Base-by-base conservation (phyloP, 75 land plant species). In the Chamaecyparis obtusa region DNA sequence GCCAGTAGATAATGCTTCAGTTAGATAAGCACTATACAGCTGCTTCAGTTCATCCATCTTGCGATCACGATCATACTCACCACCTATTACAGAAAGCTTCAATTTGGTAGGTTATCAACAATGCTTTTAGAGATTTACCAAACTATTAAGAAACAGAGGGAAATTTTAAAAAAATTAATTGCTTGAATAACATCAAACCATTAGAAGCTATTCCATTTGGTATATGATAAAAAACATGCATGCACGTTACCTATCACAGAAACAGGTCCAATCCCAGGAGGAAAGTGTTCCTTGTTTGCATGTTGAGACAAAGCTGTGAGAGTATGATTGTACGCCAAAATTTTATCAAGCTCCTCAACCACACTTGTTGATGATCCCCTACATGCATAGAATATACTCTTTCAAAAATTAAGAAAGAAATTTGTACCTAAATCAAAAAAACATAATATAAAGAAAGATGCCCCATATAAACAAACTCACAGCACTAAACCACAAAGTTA, bases 41-140 rank as follows among this genome's bases (percentile, higher is more conserved):
- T 92, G 93, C 89, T 94, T 98, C 87, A 98, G 87, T 24, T 98
- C 98, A 86, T 93, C 94, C 85, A 94, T 93, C 86, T 94, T 96
- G 85, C 94, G 91, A 78, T 97, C 98, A 91, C 89, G 39, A 86
- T 95, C 98, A 94, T 87, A 98, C 72, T 90, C 93, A 24, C 99
- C 99, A 90, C 99, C 99, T 97, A 88, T 74, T 21, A 37, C 54
- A 85, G n/a, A 41, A 81, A 10, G 83, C 14, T 39, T 6, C 24
- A 43, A 79, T 24, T 17, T 79, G 27, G 82, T 41, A 79, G 46
- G 27, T 80, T 44, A 43, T 27, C n/a, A 21, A 21, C 19, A 6
- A 44, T 44, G 4, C 21, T 80, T 24, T 24, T 49, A 49, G 13
- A 39, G 9, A 49, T 49, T 49, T 49, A 80, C 37, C 14, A 41